Evolutionary conservation across 306 rosid genomes (phyloP).

Genomic region (Vigna reflexopilosa): DNA sequence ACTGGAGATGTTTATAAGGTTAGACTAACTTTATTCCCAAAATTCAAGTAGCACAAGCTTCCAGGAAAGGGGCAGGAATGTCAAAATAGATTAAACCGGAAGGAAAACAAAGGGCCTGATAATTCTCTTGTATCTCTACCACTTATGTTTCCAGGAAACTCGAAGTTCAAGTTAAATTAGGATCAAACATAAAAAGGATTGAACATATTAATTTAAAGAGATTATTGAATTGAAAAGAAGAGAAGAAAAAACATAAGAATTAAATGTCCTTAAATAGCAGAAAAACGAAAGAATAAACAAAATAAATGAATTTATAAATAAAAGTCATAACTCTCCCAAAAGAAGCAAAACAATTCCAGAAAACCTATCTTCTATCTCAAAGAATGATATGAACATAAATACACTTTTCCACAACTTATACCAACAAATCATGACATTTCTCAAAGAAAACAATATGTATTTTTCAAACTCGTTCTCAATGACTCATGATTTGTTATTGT

Average conservation of each 20-base stretch:
- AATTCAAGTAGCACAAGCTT: constrained; percentile 31
- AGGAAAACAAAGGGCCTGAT: constrained; percentile 18
- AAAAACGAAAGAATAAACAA: constrained; percentile 18
- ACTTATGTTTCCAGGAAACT: constrained; percentile 10
- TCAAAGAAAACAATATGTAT: not conserved
- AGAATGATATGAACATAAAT: constrained; percentile 14
- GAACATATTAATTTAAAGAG: constrained; percentile 18
- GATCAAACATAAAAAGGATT: constrained; percentile 13
- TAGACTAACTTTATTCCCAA: constrained; percentile 15
- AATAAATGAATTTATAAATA: constrained; percentile 8
- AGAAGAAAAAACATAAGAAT: not conserved
- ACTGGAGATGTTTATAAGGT: not conserved
- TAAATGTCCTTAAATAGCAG: constrained; percentile 14
- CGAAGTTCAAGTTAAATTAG: constrained; percentile 32
- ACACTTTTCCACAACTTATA: constrained; percentile 11
- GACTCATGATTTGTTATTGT: constrained; percentile 12
- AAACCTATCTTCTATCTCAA: constrained; percentile 27
- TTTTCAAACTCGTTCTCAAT: constrained; percentile 21
- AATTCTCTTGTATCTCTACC: constrained; percentile 19
- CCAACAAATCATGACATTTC: constrained; percentile 20
- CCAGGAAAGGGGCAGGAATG: constrained; percentile 16
- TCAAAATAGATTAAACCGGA: constrained; percentile 4
- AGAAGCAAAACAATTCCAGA: not conserved
- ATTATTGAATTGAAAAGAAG: constrained; percentile 6
- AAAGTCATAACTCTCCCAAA: not conserved